Conservation (phyloP, 2,329 filamentous ascomycete species). For the Talaromyces marneffei region DNA sequence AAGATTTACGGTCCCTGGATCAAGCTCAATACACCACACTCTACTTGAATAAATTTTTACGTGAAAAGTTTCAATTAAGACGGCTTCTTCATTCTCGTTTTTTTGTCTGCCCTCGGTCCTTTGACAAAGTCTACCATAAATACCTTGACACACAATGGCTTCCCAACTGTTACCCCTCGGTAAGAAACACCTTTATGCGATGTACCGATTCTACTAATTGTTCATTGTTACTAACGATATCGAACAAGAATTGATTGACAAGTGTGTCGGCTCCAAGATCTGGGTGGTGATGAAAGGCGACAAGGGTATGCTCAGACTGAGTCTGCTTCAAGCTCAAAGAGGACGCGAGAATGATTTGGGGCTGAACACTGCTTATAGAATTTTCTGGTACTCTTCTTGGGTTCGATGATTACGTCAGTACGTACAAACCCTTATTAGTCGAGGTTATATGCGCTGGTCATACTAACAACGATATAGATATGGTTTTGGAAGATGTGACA, state of each 20-base stretch:
- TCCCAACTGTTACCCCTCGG: conserved; percentile 69
- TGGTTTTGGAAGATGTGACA: conserved; percentile 95
- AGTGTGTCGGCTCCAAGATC: conserved; percentile 94
- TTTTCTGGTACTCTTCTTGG: conserved; percentile 91
- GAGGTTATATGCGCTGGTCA: background rate
- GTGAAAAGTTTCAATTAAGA: background rate
- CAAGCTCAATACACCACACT: background rate
- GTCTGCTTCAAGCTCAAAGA: background rate
- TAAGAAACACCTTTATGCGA: conserved; percentile 30
- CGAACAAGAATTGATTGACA: conserved; percentile 84
- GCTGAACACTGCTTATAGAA: conserved; percentile 51
- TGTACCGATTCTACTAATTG: background rate
- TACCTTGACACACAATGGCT: conserved; percentile 48
- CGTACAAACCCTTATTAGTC: conserved; percentile 48
- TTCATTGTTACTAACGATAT: background rate
- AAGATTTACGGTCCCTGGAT: background rate
- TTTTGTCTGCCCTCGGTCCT: background rate
- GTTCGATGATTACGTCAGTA: conserved; percentile 99
- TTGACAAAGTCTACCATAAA: background rate
- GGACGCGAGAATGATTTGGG: background rate
- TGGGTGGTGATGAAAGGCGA: conserved; percentile 99
- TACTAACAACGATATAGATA: conserved; percentile 60
- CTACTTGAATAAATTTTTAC: background rate
- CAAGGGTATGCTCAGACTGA: conserved; percentile 61
- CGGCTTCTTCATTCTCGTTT: background rate